A percentile compares a stretch with the other conserved stretches of the same genome.
phyloP scores from a whole-genome alignment of 2,329 filamentous ascomycete species.

The Diplodia mutila region DNA sequence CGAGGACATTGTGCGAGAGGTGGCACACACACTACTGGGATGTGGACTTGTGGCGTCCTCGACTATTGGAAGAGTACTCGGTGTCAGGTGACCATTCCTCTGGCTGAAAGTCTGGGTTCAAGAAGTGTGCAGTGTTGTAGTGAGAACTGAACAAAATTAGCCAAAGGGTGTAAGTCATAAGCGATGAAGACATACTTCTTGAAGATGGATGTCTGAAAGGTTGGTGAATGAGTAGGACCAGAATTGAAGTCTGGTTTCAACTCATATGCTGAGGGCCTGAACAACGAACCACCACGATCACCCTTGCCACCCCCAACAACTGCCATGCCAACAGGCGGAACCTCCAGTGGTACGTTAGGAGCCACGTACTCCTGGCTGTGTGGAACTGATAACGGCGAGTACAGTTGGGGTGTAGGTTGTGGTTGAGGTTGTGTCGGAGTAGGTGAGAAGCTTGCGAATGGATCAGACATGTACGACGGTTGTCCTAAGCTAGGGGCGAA shows the following conservation, averaged over 20 bases:
- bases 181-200: constrained; percentile 46
- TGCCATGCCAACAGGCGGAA: constrained; percentile 18
- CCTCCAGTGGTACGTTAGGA: constrained; percentile 27
- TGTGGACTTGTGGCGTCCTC: constrained; percentile 43
- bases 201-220: constrained; percentile 55
- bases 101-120: constrained; percentile 57
- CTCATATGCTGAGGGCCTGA: constrained; percentile 52
- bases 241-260: constrained; percentile 48
- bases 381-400: constrained; percentile 35
- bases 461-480: constrained; percentile 28
- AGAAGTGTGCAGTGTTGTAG: constrained; percentile 57
- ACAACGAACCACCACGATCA: constrained; percentile 45
- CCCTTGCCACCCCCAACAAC: constrained; percentile 31
- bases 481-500: constrained; percentile 38
- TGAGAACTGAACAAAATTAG: constrained; percentile 47
- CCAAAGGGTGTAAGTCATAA: not conserved
- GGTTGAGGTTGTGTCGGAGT: constrained; percentile 35
- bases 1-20: not conserved
- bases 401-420: constrained; percentile 39
- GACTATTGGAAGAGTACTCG: constrained; percentile 43
- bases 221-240: constrained; percentile 41
- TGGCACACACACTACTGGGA: constrained; percentile 23
- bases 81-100: constrained; percentile 57
- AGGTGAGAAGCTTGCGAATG: constrained; percentile 41
- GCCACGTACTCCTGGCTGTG: constrained; percentile 40